phyloP scores from a whole-genome alignment of 2,329 filamentous ascomycete species.

The Diplodia intermedia region DNA sequence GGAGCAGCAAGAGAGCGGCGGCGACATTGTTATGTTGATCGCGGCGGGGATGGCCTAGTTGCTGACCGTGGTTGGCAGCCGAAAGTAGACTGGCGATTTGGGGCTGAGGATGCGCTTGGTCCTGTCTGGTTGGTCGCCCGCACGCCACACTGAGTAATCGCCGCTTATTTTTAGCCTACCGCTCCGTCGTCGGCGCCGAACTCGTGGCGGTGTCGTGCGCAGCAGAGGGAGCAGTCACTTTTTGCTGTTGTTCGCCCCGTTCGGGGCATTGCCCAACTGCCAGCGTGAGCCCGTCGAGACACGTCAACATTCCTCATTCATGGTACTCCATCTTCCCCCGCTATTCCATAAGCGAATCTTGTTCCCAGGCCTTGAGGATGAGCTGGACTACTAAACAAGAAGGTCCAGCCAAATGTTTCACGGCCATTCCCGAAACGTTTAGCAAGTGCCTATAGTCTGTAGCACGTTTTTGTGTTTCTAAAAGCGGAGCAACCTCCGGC shows the following conservation, averaged over 20 bases:
- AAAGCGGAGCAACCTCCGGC: neutral
- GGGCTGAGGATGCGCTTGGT: constrained; percentile 13
- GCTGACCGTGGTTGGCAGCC: neutral
- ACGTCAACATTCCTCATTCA: neutral
- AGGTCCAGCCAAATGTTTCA: neutral
- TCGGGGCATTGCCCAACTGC: neutral
- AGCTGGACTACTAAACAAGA: neutral
- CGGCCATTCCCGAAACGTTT: neutral
- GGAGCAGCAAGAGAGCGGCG: neutral
- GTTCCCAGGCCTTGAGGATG: neutral
- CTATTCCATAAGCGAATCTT: neutral
- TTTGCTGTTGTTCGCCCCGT: neutral
- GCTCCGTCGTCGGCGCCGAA: neutral
- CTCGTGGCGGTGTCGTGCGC: constrained; percentile 15
- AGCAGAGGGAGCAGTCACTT: neutral
- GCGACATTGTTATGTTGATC: neutral
- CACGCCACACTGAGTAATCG: constrained; percentile 24
- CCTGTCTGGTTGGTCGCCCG: constrained; percentile 7
- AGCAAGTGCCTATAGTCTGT: neutral
- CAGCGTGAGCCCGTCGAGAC: neutral
- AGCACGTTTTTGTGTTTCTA: too few species aligned
- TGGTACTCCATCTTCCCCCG: neutral
- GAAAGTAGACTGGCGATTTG: constrained; percentile 16
- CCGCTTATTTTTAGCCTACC: constrained; percentile 23
- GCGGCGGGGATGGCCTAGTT: neutral